Conservation (phyloP, 768 basidiomycete genomes). For the Suillus tomentosus region DNA sequence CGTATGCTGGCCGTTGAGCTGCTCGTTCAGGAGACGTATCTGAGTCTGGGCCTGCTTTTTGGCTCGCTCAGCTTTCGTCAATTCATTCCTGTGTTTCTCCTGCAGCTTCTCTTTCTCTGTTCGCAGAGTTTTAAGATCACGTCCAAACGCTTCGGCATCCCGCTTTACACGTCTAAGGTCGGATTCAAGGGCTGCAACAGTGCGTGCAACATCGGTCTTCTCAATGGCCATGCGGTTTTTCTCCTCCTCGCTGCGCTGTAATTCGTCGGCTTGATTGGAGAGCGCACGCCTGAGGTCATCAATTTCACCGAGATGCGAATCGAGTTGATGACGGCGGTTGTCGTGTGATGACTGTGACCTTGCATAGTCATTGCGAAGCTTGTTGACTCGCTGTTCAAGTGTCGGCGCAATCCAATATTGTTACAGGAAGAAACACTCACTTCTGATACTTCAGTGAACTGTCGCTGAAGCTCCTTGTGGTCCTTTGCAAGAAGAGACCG, state of each 20-base stretch:
- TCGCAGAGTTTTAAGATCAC: conserved; percentile 69
- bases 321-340: conserved; percentile 71
- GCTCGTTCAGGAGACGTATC: conserved; percentile 65
- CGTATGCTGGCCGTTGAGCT: conserved; percentile 56
- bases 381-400: conserved; percentile 52
- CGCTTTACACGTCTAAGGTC: conserved; percentile 75
- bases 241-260: conserved; percentile 66
- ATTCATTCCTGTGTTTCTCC: conserved; percentile 55
- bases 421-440: conserved; percentile 39
- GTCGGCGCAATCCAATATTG: not conserved
- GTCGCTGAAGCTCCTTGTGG: conserved; percentile 72
- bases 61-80: conserved; percentile 55
- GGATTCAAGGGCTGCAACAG: conserved; percentile 66
- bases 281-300: conserved; percentile 74
- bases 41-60: conserved; percentile 71
- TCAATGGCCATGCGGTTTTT: conserved; percentile 61
- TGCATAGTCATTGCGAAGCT: conserved; percentile 62
- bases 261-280: conserved; percentile 57
- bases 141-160: conserved; percentile 78
- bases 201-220: conserved; percentile 64
- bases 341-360: conserved; percentile 69
- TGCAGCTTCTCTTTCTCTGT: conserved; percentile 68
- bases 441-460: conserved; percentile 66
- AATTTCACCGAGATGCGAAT: conserved; percentile 70
- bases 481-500: conserved; percentile 68